Conservation (phyloP, 805 yeast species). For the Hanseniaspora lachancei region DNA sequence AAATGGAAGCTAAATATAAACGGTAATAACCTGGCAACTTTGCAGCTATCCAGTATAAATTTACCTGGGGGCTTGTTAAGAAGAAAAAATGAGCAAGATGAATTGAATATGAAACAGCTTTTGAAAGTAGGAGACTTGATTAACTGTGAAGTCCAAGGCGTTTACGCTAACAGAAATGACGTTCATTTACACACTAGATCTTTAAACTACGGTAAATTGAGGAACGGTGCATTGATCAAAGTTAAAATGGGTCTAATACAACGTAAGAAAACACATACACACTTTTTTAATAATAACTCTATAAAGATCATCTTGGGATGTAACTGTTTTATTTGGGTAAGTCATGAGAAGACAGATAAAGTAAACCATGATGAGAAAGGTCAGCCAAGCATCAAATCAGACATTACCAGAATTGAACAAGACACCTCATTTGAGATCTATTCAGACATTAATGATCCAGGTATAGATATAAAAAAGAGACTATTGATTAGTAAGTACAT, state of each 20-base stretch:
- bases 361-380: slow-evolving; percentile 22
- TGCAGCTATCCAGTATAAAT: slow-evolving; percentile 90
- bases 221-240: slow-evolving; percentile 72
- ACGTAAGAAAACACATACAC: slow-evolving; percentile 76
- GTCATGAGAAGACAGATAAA: slow-evolving; percentile 42
- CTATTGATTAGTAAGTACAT: slow-evolving; percentile 72
- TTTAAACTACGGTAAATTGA: slow-evolving; percentile 81
- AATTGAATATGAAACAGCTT: slow-evolving; percentile 86
- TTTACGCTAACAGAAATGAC: slow-evolving; percentile 82
- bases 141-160: slow-evolving; percentile 89
- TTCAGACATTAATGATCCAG: slow-evolving; percentile 68
- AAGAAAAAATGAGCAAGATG: slow-evolving; percentile 89
- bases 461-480: slow-evolving; percentile 47
- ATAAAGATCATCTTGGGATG: slow-evolving; percentile 84
- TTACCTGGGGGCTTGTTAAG: slow-evolving; percentile 94
- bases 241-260: slow-evolving; percentile 77
- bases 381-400: slow-evolving; percentile 15
- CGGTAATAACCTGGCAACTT: slow-evolving; percentile 79
- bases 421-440: slow-evolving; percentile 93
- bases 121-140: slow-evolving; percentile 90
- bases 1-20: slow-evolving; percentile 97
- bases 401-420: slow-evolving; percentile 73
- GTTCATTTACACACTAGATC: slow-evolving; percentile 86
- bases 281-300: slow-evolving; percentile 74
- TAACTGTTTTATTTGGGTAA: slow-evolving; percentile 88